Conservation (phyloP, 2,329 filamentous ascomycete genomes). For the Penicillium sp. region DNA sequence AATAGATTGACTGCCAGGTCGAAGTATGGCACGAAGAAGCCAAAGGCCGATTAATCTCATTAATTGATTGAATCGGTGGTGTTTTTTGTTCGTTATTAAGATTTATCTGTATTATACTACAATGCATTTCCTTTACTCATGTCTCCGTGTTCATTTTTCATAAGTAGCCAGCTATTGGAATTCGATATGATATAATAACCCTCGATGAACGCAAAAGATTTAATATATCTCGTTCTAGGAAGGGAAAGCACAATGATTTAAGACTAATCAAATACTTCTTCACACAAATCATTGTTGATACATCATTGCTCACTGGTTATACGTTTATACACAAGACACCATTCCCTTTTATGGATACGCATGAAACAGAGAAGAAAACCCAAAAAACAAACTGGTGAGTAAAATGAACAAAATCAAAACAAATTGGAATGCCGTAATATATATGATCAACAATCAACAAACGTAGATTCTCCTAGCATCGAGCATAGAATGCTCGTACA, state of each 20-base stretch:
- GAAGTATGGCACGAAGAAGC: slow-evolving; percentile 99
- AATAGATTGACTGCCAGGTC: slow-evolving; percentile 80
- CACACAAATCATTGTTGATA: not conserved
- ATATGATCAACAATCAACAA: not conserved
- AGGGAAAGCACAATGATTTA: not conserved
- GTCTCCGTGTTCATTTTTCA: not conserved
- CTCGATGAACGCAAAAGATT: too few relatives aligned
- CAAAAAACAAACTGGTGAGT: not conserved
- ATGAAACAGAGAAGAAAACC: not conserved
- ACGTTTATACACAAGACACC: not conserved
- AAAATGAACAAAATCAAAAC: not conserved
- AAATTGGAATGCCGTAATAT: not conserved
- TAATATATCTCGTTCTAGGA: not conserved
- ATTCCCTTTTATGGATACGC: not conserved
- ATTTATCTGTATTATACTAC: not conserved
- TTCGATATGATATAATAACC: not conserved
- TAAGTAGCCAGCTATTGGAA: not conserved
- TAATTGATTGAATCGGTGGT: slow-evolving; percentile 18
- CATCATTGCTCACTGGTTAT: not conserved
- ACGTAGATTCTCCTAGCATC: not conserved
- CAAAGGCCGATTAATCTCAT: slow-evolving; percentile 70
- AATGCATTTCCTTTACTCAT: not conserved
- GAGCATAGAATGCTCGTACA: not conserved
- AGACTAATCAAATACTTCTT: not conserved
- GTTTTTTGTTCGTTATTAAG: not conserved